Conservation (phyloP, 495 filamentous ascomycete genomes). For the Talaromyces borbonicus region DNA sequence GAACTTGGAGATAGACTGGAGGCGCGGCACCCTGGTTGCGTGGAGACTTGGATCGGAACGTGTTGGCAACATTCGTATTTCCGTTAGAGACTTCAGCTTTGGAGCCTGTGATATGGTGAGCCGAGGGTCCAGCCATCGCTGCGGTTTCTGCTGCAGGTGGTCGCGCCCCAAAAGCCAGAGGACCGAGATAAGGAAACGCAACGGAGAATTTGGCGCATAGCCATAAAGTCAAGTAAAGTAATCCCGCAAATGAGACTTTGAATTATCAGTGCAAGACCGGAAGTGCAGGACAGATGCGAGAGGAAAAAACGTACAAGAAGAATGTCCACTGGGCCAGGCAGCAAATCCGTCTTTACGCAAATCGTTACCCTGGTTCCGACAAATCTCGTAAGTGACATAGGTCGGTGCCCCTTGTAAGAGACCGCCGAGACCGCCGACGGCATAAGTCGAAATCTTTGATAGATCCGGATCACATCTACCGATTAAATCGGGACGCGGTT, state of each 20-base stretch:
- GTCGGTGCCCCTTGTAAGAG: conserved; percentile 31
- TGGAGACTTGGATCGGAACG: conserved; percentile 12
- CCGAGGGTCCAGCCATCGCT: background rate
- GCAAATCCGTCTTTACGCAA: conserved; percentile 50
- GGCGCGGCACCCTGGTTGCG: conserved; percentile 47
- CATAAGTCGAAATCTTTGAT: conserved; percentile 25
- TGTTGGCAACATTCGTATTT: conserved; percentile 12
- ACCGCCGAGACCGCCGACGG: conserved; percentile 42
- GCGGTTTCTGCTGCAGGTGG: conserved; percentile 5
- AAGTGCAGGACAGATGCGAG: background rate
- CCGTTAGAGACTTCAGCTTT: conserved; percentile 12
- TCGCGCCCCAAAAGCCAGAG: conserved; percentile 20
- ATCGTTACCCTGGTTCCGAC: conserved; percentile 27
- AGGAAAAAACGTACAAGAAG: conserved; percentile 43
- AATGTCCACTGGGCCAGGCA: conserved; percentile 59
- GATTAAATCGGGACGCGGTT: conserved; percentile 55
- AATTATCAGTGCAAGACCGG: conserved; percentile 2
- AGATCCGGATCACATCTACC: conserved; percentile 50
- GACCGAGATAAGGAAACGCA: conserved; percentile 50
- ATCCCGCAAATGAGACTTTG: conserved; percentile 52
- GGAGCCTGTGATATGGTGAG: too few relatives aligned
- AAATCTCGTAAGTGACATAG: conserved; percentile 45
- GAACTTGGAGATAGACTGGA: conserved; percentile 46
- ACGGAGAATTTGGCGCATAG: conserved; percentile 55
- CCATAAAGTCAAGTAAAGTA: conserved; percentile 55